Evolutionary conservation across 768 basidiomycete genomes (phyloP).

Genomic region (Suillus decipiens): DNA sequence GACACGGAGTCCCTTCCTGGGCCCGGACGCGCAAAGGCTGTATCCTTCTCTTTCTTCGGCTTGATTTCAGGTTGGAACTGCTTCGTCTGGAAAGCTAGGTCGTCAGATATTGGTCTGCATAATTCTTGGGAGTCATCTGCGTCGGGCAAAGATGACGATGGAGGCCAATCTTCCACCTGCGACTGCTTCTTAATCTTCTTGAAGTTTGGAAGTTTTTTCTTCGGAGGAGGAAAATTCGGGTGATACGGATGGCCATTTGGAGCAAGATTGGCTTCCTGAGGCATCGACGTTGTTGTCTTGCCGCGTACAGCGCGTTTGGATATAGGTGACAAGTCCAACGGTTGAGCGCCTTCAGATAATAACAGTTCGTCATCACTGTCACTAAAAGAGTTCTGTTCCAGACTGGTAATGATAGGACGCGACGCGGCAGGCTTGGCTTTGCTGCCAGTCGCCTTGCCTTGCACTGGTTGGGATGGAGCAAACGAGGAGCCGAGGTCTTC

Average conservation of each 20-base stretch:
- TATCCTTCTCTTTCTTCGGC: neutral
- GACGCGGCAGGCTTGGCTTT: conserved; percentile 13
- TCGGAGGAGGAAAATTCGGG: conserved; percentile 27
- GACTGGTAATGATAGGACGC: neutral
- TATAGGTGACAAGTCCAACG: conserved; percentile 13
- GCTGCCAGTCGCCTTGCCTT: conserved; percentile 11
- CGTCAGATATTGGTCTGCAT: conserved; percentile 23
- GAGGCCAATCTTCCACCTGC: conserved; percentile 15
- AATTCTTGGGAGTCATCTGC: conserved; percentile 25
- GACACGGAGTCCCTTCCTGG: neutral
- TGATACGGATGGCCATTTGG: conserved; percentile 25
- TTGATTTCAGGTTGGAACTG: neutral
- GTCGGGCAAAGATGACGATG: conserved; percentile 21
- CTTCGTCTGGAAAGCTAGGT: conserved; percentile 5
- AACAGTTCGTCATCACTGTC: conserved; percentile 34
- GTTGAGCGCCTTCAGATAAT: conserved; percentile 25
- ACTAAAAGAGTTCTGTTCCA: conserved; percentile 11
- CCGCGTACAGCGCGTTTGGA: conserved; percentile 16
- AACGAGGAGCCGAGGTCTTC: conserved; percentile 28
- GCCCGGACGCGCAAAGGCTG: neutral
- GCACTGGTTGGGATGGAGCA: neutral
- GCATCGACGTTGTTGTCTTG: neutral
- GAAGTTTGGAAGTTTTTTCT: conserved; percentile 32
- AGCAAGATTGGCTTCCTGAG: conserved; percentile 12
- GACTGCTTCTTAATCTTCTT: conserved; percentile 34